Evolutionary conservation across 192 early-diverging fungal species (phyloP), one percentile per base, ranked within the genome.

Genomic region (Umbelopsis sp.): DNA sequence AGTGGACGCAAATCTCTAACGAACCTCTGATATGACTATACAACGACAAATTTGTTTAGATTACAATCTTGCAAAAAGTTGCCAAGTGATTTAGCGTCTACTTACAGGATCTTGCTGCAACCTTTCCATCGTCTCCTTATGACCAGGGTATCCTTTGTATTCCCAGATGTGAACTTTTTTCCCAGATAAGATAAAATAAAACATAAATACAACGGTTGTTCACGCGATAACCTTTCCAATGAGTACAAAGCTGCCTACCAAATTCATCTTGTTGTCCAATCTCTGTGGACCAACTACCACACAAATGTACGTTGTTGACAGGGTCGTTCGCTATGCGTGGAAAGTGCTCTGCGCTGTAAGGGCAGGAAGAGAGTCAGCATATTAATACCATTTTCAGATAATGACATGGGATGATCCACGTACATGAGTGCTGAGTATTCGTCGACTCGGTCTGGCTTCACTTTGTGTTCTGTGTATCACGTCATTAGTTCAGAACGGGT

Each of bases 161-260:
- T 97, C 93, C 96, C 96, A 97, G 71, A 97, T 88, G 68, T 97
- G 96, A 48, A 92, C 92, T 93, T 52, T 33, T 41, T 41, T 41
- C 10, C 35, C 5, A 41, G 6, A 41, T 10, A 41, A 37, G 37
- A 41, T 41, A 72, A 68, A 30, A 25, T 22, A 12, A n/a, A 61
- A 25, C 64, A 67, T 44, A 25, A 22, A 27, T 41, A 30, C 20
- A 52, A 3, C 3, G 11, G 20, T 7, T 5, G 27, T 50, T 9
- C 23, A 46, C 6, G 10, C 18, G 58, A 4, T 33, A 11, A 44
- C 1, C 71, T 15, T 21, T 15, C 18, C 20, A 50, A 13, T n/a
- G 64, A 46, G 25, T 71, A 2, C 18, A 77, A 8, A 4, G 12
- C 33, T 35, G 69, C 85, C 77, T 87, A 92, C 91, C 78, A 79